Conservation (phyloP, 768 basidiomycete species). For the Psilocybe cyanescens region DNA sequence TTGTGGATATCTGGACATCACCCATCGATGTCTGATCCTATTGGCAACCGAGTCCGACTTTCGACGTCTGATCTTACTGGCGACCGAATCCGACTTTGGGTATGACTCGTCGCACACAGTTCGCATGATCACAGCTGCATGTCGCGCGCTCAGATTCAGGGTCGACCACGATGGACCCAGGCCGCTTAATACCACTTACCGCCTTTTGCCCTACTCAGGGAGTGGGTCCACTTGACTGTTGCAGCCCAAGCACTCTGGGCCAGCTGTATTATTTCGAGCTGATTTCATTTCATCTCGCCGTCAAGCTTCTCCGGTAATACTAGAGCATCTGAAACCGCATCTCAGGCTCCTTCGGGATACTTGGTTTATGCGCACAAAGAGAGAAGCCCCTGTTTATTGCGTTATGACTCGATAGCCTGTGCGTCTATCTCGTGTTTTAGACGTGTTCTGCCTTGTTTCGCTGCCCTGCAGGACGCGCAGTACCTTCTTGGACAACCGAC, state of each 20-base stretch:
- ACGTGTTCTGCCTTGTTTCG: conserved; percentile 11
- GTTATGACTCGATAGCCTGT: not conserved
- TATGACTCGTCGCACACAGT: too few relatives aligned
- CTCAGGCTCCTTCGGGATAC: conserved; percentile 9
- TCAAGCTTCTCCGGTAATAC: not conserved
- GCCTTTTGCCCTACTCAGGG: not conserved
- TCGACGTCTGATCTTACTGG: too few relatives aligned
- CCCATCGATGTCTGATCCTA: conserved; percentile 11
- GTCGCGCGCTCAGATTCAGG: conserved; percentile 3
- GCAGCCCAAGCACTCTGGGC: conserved; percentile 3
- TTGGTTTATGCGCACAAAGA: conserved; percentile 8
- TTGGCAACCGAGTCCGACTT: too few relatives aligned
- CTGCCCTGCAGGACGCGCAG: not conserved
- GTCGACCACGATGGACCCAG: conserved; percentile 8
- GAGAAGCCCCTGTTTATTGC: not conserved
- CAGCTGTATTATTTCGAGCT: not conserved
- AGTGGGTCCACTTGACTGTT: conserved; percentile 5
- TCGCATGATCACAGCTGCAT: not conserved
- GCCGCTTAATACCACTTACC: conserved; percentile 4
- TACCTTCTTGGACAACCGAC: not conserved
- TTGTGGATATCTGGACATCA: conserved; percentile 1
- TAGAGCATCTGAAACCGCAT: conserved; percentile 7
- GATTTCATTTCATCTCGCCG: conserved; percentile 5
- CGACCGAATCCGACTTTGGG: too few relatives aligned
- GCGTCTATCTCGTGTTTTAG: conserved; percentile 5